phyloP scores from a whole-genome alignment of 192 early-diverging fungal species.

The Mortierella claussenii region DNA sequence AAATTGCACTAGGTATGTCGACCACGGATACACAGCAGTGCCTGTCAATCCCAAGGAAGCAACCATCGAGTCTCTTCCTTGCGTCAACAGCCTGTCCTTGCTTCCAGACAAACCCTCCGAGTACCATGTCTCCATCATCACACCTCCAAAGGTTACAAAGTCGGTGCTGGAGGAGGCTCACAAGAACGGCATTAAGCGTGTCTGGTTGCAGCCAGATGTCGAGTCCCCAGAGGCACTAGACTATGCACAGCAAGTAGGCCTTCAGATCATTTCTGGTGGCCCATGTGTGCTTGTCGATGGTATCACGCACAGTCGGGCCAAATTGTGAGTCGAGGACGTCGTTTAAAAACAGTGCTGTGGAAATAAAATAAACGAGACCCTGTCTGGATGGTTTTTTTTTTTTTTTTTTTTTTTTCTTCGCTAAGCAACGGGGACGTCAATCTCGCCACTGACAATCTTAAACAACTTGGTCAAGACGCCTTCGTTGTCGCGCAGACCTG shows the following conservation, averaged over 20 bases:
- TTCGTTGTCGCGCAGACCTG: conserved; percentile 65
- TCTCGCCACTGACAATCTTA: conserved; percentile 64
- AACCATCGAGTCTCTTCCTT: conserved; percentile 51
- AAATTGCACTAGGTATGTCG: conserved; percentile 42
- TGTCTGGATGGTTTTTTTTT: background rate
- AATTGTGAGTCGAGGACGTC: too few species aligned
- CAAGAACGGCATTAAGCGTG: conserved; percentile 65
- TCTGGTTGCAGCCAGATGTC: conserved; percentile 83
- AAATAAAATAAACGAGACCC: too few species aligned
- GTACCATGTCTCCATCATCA: conserved; percentile 73
- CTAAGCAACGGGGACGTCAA: conserved; percentile 42
- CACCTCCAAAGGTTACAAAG: conserved; percentile 73
- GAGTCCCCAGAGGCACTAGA: conserved; percentile 64
- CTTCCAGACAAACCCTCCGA: conserved; percentile 54
- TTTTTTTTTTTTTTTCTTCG: too few species aligned
- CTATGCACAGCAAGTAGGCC: conserved; percentile 54
- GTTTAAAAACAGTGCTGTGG: too few species aligned
- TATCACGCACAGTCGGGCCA: conserved; percentile 24
- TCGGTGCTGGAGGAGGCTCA: conserved; percentile 67
- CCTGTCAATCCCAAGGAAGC: conserved; percentile 56
- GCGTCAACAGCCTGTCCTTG: conserved; percentile 51
- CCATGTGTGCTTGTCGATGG: conserved; percentile 75
- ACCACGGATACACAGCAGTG: conserved; percentile 45
- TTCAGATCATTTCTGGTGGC: conserved; percentile 71
- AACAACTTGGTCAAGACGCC: conserved; percentile 67